A percentile compares a stretch with the other conserved stretches of the same genome.
Conservation (phyloP, 2,329 filamentous ascomycete species). For the Colletotrichum siamense region DNA sequence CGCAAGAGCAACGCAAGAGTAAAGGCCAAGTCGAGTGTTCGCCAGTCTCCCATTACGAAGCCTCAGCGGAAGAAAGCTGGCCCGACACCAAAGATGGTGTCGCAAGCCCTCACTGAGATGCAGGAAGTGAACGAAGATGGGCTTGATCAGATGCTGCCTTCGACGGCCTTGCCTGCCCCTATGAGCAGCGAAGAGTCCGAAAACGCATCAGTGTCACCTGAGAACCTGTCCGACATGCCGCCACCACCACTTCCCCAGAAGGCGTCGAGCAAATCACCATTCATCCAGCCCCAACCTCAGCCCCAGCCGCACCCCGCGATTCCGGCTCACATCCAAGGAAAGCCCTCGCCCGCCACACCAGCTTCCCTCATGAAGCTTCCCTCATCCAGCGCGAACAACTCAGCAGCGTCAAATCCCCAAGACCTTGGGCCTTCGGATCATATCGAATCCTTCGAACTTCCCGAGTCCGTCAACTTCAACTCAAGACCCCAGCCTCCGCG, state of each 20-base stretch:
- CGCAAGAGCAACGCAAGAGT: slow-evolving; percentile 61
- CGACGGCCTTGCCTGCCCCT: slow-evolving; percentile 14
- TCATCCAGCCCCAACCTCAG: slow-evolving; percentile 61
- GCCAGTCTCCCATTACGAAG: slow-evolving; percentile 77
- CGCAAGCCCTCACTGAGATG: slow-evolving; percentile 60
- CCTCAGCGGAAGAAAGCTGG: slow-evolving; percentile 61
- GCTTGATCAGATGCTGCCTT: slow-evolving; percentile 25
- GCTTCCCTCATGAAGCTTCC: slow-evolving; percentile 85
- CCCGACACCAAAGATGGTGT: slow-evolving; percentile 61
- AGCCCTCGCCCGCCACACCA: slow-evolving; percentile 76
- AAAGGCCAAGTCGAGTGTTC: slow-evolving; percentile 58
- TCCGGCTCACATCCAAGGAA: slow-evolving; percentile 36
- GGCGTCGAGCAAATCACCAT: slow-evolving; percentile 71
- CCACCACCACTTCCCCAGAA: slow-evolving; percentile 70
- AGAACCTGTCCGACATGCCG: slow-evolving; percentile 69
- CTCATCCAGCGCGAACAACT: slow-evolving; percentile 53
- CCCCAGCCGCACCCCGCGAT: slow-evolving; percentile 26
- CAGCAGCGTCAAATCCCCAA: slow-evolving; percentile 39
- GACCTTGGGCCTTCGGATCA: slow-evolving; percentile 51
- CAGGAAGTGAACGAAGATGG: slow-evolving; percentile 47
- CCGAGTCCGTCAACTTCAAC: slow-evolving; percentile 68
- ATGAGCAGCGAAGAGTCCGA: slow-evolving; percentile 60
- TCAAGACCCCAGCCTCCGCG: slow-evolving; percentile 50
- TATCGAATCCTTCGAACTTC: slow-evolving; percentile 69
- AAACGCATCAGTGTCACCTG: slow-evolving; percentile 71